Conservation (phyloP, 441 rosid genomes). For the Melastoma candidum region DNA sequence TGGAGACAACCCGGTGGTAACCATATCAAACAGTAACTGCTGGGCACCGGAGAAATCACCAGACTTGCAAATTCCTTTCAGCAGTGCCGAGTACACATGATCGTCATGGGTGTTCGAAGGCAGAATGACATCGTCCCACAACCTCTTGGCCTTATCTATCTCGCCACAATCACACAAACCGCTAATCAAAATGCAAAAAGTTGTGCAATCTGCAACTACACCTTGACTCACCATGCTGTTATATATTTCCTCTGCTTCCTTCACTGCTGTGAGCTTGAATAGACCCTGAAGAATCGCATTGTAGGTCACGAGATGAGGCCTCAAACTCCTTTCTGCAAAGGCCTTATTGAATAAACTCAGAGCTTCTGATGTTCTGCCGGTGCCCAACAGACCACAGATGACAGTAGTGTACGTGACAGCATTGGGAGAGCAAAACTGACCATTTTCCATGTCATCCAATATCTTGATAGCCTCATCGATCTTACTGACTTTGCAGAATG, state of each 20-base stretch:
- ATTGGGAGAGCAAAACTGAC: conserved; percentile 71
- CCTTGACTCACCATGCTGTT: conserved; percentile 36
- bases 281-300: conserved; percentile 61
- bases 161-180: conserved; percentile 40
- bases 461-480: conserved; percentile 63
- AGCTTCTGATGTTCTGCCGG: conserved; percentile 50
- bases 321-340: conserved; percentile 40
- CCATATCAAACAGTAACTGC: conserved; percentile 65
- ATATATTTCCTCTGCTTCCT: conserved; percentile 46
- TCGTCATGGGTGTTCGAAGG: conserved; percentile 63
- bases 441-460: conserved; percentile 56
- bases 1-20: conserved; percentile 56
- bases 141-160: conserved; percentile 50
- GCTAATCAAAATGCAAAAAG: conserved; percentile 44
- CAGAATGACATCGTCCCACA: conserved; percentile 77
- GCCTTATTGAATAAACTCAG: conserved; percentile 34
- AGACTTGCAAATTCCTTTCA: conserved; percentile 56
- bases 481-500: conserved; percentile 67
- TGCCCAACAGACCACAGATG: conserved; percentile 45
- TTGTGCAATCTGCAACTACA: conserved; percentile 36
- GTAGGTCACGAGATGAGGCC: conserved; percentile 53
- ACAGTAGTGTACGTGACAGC: conserved; percentile 58
- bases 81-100: conserved; percentile 64
- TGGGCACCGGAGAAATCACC: conserved; percentile 49
- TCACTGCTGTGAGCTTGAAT: conserved; percentile 33